Conservation (phyloP, 345 rosid species). For the Arabidopsis suecica region DNA sequence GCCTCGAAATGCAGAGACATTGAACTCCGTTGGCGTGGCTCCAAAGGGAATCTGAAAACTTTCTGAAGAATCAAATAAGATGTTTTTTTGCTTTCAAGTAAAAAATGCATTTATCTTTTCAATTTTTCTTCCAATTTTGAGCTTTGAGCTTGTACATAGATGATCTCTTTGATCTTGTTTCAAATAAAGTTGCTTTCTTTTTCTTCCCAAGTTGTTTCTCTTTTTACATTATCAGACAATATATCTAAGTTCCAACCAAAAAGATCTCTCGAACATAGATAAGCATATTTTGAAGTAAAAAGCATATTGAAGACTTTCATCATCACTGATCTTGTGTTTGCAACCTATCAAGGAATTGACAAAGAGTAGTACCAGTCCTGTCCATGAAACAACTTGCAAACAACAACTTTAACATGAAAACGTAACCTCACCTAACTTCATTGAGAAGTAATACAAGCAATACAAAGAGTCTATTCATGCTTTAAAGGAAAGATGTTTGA, state of each 20-base stretch:
- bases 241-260: too few relatives aligned
- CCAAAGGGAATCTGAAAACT: constrained; percentile 42
- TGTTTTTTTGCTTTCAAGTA: constrained; percentile 9
- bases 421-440: neutral
- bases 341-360: neutral
- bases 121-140: neutral
- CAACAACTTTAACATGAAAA: neutral
- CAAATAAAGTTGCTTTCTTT: constrained; percentile 7
- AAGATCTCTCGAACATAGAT: too few relatives aligned
- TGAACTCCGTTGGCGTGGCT: constrained; percentile 51
- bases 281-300: neutral
- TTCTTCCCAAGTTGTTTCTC: neutral
- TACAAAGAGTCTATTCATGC: neutral
- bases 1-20: constrained; percentile 52
- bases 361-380: constrained; percentile 3
- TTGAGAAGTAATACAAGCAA: constrained; percentile 1
- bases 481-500: neutral
- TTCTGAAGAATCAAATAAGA: neutral
- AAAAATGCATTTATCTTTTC: neutral
- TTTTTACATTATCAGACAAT: too few relatives aligned
- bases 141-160: constrained; percentile 11
- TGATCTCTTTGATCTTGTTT: constrained; percentile 13
- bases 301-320: neutral
- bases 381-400: neutral
- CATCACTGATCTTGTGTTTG: neutral